Evolutionary conservation across 2,329 filamentous ascomycete species (phyloP), one percentile per base, ranked within the genome.

Genomic region (Aspergillus brasiliensis): DNA sequence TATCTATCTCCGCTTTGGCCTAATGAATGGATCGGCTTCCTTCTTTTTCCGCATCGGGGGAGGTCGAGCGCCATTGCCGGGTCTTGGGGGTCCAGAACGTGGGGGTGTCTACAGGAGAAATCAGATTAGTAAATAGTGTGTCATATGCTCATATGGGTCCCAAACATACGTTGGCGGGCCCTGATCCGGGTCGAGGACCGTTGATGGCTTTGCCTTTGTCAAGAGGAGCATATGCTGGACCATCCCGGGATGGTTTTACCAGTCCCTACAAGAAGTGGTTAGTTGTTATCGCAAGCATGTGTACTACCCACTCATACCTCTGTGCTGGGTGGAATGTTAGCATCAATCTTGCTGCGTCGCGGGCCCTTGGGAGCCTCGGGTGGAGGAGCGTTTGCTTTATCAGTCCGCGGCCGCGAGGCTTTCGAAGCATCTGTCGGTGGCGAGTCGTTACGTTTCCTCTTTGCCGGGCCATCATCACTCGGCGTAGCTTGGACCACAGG

Each of bases 21-120:
- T 70, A 60, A 79, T 78, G 60, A 79, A 79, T 3, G 75, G 75
- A 57, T 78, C 76, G 19, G 61, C 69, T 21, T 74, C 70, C 61
- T 77, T 78, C 66, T 75, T 78, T 51, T 72, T 76, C 49, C 76
- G 75, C 55, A 73, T 69, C 19, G 68, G 69, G 21, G 71, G 69
- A 34, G 71, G 70, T 44, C 68, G 60, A 25, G 58, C 61, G 31
- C 66, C 65, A 54, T 63, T 65, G 11, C 62, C 64, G 44, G 62
- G 61, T 58, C 63, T 58, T 34, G 55, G 62, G 27, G 59, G 64
- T 15, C 65, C 67, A 51, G 63, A 61, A 11, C 57, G 62, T 48
- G 62, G 62, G 34, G 66, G 44, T 49, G 40, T 21, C 71, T 72
- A 63, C 17, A 59, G 51, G 38, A 40, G 56, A 15, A 38, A 44